Conservation (phyloP, 768 basidiomycete genomes). For the Russula ochroleuca region DNA sequence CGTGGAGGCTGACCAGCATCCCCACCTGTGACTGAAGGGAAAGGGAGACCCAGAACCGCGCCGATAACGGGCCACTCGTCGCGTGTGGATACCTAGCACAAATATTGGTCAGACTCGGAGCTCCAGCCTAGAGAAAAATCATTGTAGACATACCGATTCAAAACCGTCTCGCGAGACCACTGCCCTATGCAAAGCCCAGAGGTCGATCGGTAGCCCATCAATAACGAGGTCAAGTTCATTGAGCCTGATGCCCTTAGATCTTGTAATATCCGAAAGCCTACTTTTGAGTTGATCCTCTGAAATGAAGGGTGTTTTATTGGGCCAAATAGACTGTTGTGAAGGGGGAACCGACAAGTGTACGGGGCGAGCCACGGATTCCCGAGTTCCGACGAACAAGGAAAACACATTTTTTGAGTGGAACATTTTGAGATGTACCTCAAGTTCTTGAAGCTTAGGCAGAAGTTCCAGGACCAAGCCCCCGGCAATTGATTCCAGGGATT, state of each 20-base stretch:
- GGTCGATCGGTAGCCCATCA: slow-evolving; percentile 3
- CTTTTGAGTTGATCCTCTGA: slow-evolving; percentile 12
- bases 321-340: background rate
- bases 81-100: slow-evolving; percentile 9
- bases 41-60: slow-evolving; percentile 11
- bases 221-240: slow-evolving; percentile 12
- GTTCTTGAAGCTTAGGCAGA: too few relatives aligned
- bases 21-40: slow-evolving; percentile 1
- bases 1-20: slow-evolving; percentile 3
- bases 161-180: slow-evolving; percentile 11
- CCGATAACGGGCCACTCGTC: slow-evolving; percentile 20
- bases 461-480: too few relatives aligned
- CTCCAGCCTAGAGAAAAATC: background rate
- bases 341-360: background rate
- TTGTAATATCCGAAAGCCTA: background rate
- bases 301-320: slow-evolving; percentile 1
- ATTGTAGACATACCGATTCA: slow-evolving; percentile 1
- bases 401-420: too few relatives aligned
- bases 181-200: slow-evolving; percentile 12
- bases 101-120: background rate
- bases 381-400: too few relatives aligned
- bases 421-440: too few relatives aligned
- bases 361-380: too few relatives aligned
- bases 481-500: too few relatives aligned
- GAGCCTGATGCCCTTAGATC: background rate